These are phyloP conservation scores for Xylariomycetidae sp. DNA, from an alignment of 2,329 filamentous ascomycete genomes.

Conservation along the genomic window DNA sequence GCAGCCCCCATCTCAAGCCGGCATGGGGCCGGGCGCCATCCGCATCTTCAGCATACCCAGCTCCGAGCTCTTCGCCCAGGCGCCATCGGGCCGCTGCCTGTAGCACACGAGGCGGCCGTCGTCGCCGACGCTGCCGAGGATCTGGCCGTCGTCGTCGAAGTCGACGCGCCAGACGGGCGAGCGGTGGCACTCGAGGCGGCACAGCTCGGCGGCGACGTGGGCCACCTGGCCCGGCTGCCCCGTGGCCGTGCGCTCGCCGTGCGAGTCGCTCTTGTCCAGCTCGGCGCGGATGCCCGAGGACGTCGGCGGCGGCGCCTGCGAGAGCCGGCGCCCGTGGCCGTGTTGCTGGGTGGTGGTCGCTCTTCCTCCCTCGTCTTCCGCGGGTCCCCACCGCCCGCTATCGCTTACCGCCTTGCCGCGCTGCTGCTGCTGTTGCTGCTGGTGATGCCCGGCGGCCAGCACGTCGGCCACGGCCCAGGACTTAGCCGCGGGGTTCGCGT, in stretches of 20 bases:
- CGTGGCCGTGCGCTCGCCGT: constrained; percentile 45
- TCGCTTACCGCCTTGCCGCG: no score
- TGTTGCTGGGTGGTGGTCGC: constrained; percentile 5
- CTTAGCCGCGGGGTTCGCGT: constrained; percentile 37
- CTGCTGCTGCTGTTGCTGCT: no score
- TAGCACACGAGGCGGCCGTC: constrained; percentile 63
- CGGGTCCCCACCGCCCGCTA: constrained; percentile 27
- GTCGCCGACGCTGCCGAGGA: constrained; percentile 70
- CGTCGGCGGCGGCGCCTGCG: constrained; percentile 30
- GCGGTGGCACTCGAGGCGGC: constrained; percentile 60
- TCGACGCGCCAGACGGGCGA: constrained; percentile 70
- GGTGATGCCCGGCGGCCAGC: constrained; percentile 30
- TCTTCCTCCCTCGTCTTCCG: constrained; percentile 9
- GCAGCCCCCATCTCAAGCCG: no score
- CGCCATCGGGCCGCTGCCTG: constrained; percentile 50
- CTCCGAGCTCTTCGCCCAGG: constrained; percentile 56
- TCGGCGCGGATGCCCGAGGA: constrained; percentile 47
- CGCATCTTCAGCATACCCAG: constrained; percentile 51
- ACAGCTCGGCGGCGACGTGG: constrained; percentile 58
- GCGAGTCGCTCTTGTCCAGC: constrained; percentile 42
- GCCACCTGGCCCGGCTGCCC: constrained; percentile 59
- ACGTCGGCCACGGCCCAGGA: constrained; percentile 45
- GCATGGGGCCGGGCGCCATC: no score
- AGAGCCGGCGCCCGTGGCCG: constrained; percentile 12
- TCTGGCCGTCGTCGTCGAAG: constrained; percentile 64